A percentile compares a stretch with the other conserved stretches of the same genome.
Evolutionary conservation across 768 basidiomycete species (phyloP).

Genomic region (Tylopilus sp.): DNA sequence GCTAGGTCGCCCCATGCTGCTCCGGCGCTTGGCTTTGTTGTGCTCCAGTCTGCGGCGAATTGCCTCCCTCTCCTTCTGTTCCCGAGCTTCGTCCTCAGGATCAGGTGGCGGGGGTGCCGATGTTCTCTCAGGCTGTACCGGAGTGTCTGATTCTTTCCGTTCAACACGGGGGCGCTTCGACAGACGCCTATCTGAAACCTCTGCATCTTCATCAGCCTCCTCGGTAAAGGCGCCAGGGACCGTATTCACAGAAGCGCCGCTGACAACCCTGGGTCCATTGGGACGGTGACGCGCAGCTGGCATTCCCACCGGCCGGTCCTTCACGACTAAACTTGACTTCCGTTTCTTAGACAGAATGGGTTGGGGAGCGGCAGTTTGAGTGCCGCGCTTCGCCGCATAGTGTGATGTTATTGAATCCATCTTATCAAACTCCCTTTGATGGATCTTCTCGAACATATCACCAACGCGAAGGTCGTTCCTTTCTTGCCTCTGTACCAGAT

Average conservation of each 20-base stretch:
- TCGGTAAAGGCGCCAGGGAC: slow-evolving; percentile 60
- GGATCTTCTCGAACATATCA: slow-evolving; percentile 52
- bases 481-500: neutral
- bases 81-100: slow-evolving; percentile 29
- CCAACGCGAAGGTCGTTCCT: slow-evolving; percentile 29
- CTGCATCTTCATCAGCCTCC: slow-evolving; percentile 46
- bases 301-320: slow-evolving; percentile 23
- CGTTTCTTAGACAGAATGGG: slow-evolving; percentile 36
- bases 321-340: slow-evolving; percentile 50
- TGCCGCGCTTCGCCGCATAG: slow-evolving; percentile 42
- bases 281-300: slow-evolving; percentile 18
- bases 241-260: slow-evolving; percentile 25
- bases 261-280: slow-evolving; percentile 23
- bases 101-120: slow-evolving; percentile 30
- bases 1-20: slow-evolving; percentile 54
- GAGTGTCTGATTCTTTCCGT: slow-evolving; percentile 25
- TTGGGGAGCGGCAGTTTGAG: slow-evolving; percentile 18
- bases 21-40: slow-evolving; percentile 65
- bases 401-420: slow-evolving; percentile 73
- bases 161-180: slow-evolving; percentile 45
- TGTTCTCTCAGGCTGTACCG: slow-evolving; percentile 29
- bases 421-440: slow-evolving; percentile 63
- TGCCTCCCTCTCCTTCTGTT: slow-evolving; percentile 50
- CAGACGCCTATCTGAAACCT: slow-evolving; percentile 35
- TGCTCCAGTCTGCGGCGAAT: slow-evolving; percentile 62